Conservation (phyloP, 345 rosid genomes). For the Excoecaria cochinchinensis region DNA sequence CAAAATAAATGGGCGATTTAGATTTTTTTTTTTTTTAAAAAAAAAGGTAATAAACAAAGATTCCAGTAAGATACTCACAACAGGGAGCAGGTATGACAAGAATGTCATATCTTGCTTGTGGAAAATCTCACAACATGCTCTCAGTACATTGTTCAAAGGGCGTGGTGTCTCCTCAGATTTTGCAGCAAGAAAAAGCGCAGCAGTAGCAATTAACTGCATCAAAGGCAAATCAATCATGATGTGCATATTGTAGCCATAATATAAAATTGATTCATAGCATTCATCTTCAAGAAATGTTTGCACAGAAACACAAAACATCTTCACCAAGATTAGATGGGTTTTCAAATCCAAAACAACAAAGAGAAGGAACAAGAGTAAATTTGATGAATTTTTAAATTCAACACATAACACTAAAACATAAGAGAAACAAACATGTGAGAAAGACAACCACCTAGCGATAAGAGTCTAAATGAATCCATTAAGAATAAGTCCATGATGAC, state of each 20-base stretch:
- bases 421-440: slow-evolving; percentile 2
- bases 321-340: background rate
- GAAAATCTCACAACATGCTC: slow-evolving; percentile 54
- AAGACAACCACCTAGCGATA: background rate
- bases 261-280: background rate
- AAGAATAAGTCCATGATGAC: background rate
- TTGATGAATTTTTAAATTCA: background rate
- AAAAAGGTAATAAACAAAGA: background rate
- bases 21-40: background rate
- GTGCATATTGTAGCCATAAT: background rate
- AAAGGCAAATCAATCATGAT: slow-evolving; percentile 15
- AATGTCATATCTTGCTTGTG: slow-evolving; percentile 65
- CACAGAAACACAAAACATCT: background rate
- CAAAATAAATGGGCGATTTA: background rate
- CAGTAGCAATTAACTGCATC: slow-evolving; percentile 70
- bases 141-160: slow-evolving; percentile 59
- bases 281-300: slow-evolving; percentile 1
- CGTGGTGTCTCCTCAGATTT: slow-evolving; percentile 86
- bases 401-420: background rate
- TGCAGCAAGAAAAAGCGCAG: slow-evolving; percentile 74
- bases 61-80: slow-evolving; percentile 43
- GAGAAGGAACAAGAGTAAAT: background rate
- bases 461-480: background rate
- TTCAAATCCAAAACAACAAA: background rate
- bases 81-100: slow-evolving; percentile 60